These are phyloP conservation scores for Limnanthes douglasii DNA, from an alignment of 345 rosid species.

Conservation along the genomic window DNA sequence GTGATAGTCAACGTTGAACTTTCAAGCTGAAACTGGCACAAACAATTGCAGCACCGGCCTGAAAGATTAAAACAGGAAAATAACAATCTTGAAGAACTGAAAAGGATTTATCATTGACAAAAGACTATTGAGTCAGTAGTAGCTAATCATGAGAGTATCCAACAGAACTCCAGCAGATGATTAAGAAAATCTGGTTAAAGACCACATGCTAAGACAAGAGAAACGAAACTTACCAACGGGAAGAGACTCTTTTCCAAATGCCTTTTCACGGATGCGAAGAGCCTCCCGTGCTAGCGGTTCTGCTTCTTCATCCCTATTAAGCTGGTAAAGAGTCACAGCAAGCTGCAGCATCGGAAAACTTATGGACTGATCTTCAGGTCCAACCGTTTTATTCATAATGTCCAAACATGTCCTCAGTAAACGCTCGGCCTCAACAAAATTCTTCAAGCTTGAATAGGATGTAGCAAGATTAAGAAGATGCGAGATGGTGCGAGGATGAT, in stretches of 20 bases:
- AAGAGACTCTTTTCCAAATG: slow-evolving; percentile 68
- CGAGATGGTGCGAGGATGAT: slow-evolving; percentile 48
- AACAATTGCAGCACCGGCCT: no score
- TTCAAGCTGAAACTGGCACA: no score
- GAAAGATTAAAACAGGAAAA: background rate
- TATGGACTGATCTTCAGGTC: slow-evolving; percentile 59
- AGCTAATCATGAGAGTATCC: background rate
- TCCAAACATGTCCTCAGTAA: slow-evolving; percentile 55
- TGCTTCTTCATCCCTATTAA: slow-evolving; percentile 62
- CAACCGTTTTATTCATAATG: slow-evolving; percentile 27
- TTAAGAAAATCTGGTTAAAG: no score
- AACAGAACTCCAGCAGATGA: background rate
- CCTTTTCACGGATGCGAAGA: slow-evolving; percentile 46
- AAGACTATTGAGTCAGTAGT: background rate
- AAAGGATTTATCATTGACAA: background rate
- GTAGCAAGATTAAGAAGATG: slow-evolving; percentile 75
- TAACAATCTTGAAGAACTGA: background rate
- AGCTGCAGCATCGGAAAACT: slow-evolving; percentile 67
- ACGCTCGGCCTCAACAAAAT: slow-evolving; percentile 64
- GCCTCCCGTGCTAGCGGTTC: slow-evolving; percentile 44
- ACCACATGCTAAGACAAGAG: background rate
- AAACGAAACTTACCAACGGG: slow-evolving; percentile 46
- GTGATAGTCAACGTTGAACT: no score
- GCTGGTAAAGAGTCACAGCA: slow-evolving; percentile 57
- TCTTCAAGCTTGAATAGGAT: slow-evolving; percentile 53